Conservation (phyloP, 352 stramenopile genomes). For the Globisporangium echinulatum region DNA sequence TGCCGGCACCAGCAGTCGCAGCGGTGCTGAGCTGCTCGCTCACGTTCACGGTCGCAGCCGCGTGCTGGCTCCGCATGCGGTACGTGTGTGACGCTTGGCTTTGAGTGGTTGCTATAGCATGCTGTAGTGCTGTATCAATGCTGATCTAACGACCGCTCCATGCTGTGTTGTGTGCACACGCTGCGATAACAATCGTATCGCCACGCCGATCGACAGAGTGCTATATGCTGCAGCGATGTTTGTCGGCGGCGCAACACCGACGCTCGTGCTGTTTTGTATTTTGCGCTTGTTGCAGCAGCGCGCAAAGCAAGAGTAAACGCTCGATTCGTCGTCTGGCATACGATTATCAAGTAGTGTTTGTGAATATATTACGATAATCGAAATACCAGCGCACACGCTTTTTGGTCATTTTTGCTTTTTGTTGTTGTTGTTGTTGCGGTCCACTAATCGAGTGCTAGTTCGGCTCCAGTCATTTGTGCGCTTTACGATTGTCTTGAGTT, state of each 20-base stretch:
- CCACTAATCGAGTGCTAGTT: not conserved
- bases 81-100: conserved; percentile 11
- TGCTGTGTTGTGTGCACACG: too few relatives aligned
- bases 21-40: conserved; percentile 36
- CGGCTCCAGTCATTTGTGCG: conserved; percentile 42
- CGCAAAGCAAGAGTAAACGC: conserved; percentile 28
- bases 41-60: conserved; percentile 38
- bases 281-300: conserved; percentile 10
- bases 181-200: too few relatives aligned
- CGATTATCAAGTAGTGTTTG: not conserved
- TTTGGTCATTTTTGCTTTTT: too few relatives aligned
- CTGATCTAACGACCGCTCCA: too few relatives aligned
- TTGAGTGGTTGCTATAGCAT: too few relatives aligned
- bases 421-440: not conserved
- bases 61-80: conserved; percentile 49
- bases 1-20: conserved; percentile 47
- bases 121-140: too few relatives aligned
- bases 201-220: conserved; percentile 18
- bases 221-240: conserved; percentile 38
- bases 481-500: not conserved
- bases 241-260: conserved; percentile 24
- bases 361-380: not conserved
- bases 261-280: conserved; percentile 22
- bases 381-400: not conserved
- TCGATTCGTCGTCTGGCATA: not conserved